Evolutionary conservation across 228 moss, liverwort and hornwort genomes (phyloP).

Genomic region (Sphagnum magellanicum): DNA sequence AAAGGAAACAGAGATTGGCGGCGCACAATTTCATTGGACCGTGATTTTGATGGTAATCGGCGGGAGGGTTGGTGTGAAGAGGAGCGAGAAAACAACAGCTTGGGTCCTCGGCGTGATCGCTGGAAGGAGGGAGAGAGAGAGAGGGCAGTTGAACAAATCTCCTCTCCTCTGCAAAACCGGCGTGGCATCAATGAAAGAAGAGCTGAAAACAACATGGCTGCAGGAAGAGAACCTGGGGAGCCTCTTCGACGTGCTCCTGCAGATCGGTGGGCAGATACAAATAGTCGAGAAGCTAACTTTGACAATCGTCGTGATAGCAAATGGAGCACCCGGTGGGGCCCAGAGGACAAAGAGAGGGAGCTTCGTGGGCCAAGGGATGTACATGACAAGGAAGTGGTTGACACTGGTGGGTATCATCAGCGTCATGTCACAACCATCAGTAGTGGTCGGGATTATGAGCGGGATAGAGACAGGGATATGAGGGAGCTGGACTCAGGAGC

Average conservation of each 20-base stretch:
- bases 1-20: slow-evolving; percentile 93
- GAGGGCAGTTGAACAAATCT: slow-evolving; percentile 35
- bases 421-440: slow-evolving; percentile 50
- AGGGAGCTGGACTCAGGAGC: slow-evolving; percentile 57
- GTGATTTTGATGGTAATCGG: slow-evolving; percentile 80
- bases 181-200: slow-evolving; percentile 71
- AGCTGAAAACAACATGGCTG: slow-evolving; percentile 57
- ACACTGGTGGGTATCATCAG: slow-evolving; percentile 62
- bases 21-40: slow-evolving; percentile 95
- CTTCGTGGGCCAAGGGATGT: slow-evolving; percentile 53
- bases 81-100: slow-evolving; percentile 77
- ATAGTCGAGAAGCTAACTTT: slow-evolving; percentile 84
- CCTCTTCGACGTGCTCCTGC: slow-evolving; percentile 60
- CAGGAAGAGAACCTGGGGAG: slow-evolving; percentile 69
- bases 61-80: slow-evolving; percentile 99
- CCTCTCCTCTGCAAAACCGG: slow-evolving; percentile 44
- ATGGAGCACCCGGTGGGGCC: slow-evolving; percentile 99
- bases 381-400: slow-evolving; percentile 80
- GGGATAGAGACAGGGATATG: slow-evolving; percentile 52
- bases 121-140: slow-evolving; percentile 99
- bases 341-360: slow-evolving; percentile 96
- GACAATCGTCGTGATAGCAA: slow-evolving; percentile 88
- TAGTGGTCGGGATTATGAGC: slow-evolving; percentile 48
- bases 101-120: slow-evolving; percentile 82
- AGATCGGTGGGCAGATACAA: slow-evolving; percentile 84